Evolutionary conservation across 2,329 filamentous ascomycete genomes (phyloP), one percentile per base, ranked within the genome.

Genomic region (Aspergillus ibericus): DNA sequence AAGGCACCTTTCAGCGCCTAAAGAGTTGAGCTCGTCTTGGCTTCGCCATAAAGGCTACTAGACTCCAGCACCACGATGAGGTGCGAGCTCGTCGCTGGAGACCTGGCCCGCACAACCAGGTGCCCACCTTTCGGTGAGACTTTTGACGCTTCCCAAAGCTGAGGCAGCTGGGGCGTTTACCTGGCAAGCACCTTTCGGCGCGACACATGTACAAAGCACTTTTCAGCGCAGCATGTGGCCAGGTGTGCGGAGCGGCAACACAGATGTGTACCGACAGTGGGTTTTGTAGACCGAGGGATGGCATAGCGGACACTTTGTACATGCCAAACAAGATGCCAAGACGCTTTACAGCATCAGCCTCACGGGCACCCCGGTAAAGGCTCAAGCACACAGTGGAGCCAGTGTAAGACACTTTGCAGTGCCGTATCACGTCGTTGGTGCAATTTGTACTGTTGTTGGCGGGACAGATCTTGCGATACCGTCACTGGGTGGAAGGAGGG

Each of bases 41-140:
- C 44, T 55, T 59, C 56, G 18, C 51, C 35, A 32, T 2, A 9
- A 51, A 35, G 36, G 56, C 52, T 59, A 55, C 56, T 55, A 29
- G 51, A 59, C 56, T 53, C 56, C 42, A 58, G 44, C 56, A 58
- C 56, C 50, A 44, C 51, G 56, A 34, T 58, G 40, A 55, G 51
- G 56, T 58, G 56, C 51, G 51, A 54, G 56, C 56, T 58, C 46
- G 27, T 55, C 27, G 56, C 35, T 59, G 56, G 51, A 49, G 56
- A 22, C 38, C 38, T 42, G 18, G 38, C 38, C 38, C 38, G 38
- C 38, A 42, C 38, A 42, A 42, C 38, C 18, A 42, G 38, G 38
- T 13, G 38, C 38, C 20, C 38, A 42, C 12, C 38, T 36, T n/a
- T 42, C 10, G 38, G 38, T 42, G 38, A 42, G 38, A 18, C 20